Conservation (phyloP, 2,329 filamentous ascomycete genomes). For the Diaporthe eres region DNA sequence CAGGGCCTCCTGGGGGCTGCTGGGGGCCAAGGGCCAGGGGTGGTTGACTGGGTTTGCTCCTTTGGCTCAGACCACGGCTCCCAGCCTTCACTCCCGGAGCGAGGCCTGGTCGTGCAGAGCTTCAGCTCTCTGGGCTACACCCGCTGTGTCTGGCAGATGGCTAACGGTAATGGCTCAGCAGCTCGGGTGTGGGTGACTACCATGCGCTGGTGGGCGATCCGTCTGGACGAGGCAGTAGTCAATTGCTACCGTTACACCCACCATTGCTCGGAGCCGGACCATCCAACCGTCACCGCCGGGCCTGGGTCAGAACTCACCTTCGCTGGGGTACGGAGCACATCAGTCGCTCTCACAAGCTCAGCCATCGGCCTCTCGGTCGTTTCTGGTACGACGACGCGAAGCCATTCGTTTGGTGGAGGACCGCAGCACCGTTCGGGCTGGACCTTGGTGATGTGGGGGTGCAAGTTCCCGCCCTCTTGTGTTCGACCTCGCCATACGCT, state of each 20-base stretch:
- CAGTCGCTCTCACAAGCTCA: not conserved
- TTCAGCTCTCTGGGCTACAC: slow-evolving; percentile 24
- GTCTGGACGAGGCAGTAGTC: slow-evolving; percentile 23
- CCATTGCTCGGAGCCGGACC: slow-evolving; percentile 25
- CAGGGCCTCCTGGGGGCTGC: not conserved
- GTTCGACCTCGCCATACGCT: slow-evolving; percentile 15
- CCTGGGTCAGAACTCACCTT: slow-evolving; percentile 17
- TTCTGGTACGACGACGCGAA: slow-evolving; percentile 23
- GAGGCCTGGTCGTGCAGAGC: slow-evolving; percentile 8
- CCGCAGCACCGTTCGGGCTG: not conserved
- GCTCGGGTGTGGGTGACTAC: slow-evolving; percentile 7
- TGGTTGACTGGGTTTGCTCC: not conserved
- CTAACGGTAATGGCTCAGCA: not conserved
- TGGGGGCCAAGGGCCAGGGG: not conserved
- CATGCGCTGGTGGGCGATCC: slow-evolving; percentile 16
- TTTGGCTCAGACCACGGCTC: not conserved
- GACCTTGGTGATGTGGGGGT: slow-evolving; percentile 8
- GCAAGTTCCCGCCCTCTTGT: slow-evolving; percentile 18
- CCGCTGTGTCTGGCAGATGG: slow-evolving; percentile 23
- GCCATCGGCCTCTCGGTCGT: slow-evolving; percentile 15
- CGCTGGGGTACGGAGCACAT: not conserved
- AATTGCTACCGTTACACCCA: slow-evolving; percentile 35
- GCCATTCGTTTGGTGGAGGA: slow-evolving; percentile 21
- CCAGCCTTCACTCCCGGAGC: not conserved
- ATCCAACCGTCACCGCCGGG: slow-evolving; percentile 32